phyloP scores from a whole-genome alignment of 139 green algal genomes.

The Chlamydomonas sphaeroides region DNA sequence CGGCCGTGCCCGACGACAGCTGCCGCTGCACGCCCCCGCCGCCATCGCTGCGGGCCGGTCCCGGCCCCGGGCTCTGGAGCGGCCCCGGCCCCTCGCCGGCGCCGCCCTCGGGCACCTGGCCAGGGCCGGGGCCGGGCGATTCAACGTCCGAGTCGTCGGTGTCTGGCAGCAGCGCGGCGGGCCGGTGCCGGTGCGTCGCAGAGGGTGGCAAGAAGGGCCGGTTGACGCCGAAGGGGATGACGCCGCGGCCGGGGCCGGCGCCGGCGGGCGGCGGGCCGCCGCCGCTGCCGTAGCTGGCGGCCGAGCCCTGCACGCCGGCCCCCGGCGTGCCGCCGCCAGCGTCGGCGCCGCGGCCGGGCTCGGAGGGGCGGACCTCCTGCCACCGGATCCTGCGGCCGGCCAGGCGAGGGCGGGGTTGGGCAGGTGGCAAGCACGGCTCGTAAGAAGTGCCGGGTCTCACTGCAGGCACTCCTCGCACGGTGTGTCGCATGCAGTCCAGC shows the following conservation, averaged over 20 bases:
- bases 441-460: too few relatives aligned
- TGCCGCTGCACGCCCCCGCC: neutral
- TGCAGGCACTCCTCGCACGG: too few relatives aligned
- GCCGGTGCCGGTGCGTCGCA: too few relatives aligned
- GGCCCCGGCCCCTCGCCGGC: neutral
- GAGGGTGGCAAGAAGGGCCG: neutral
- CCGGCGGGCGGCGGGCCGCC: neutral
- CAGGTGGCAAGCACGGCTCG: too few relatives aligned
- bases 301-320: neutral
- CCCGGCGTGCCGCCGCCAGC: neutral
- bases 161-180: too few relatives aligned
- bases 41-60: neutral
- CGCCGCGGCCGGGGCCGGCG: neutral
- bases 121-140: neutral
- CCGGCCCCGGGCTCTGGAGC: too few relatives aligned
- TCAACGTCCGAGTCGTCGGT: neutral
- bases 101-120: neutral
- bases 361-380: neutral
- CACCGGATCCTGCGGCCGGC: neutral
- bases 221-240: conserved; percentile 38
- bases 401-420: too few relatives aligned
- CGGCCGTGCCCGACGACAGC: neutral
- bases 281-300: neutral
- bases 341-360: neutral
- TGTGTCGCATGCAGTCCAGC: too few relatives aligned